Base-by-base conservation (phyloP, 371 early-diverging fungal species). In the Mucor lusitanicus region DNA sequence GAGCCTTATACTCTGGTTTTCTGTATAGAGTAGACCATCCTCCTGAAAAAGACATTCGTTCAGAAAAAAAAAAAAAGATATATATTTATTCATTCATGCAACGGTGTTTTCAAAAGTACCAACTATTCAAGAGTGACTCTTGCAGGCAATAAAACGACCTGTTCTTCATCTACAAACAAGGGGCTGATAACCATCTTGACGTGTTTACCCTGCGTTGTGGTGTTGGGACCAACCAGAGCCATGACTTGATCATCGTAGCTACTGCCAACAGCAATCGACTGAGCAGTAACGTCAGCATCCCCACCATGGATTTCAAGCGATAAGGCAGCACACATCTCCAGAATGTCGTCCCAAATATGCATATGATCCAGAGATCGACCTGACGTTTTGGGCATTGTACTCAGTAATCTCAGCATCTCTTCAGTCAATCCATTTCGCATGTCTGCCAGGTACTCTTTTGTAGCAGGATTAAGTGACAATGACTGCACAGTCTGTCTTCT, bases 401-500 rank as follows among this genome's bases (percentile, higher is more conserved):
- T 64, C 9, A 75, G 60, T 28, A 75, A 35, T 11, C 61, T 53
- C 9, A 68, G 21, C 62, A 77, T 67, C 23, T 70, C 65, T 19
- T 63, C 59, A 11, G 78, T 78, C 39, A 81, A 33, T n/a, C 74
- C 67, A 8, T 44, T 64, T 56, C 75, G 77, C 65, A 73, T 72
- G 19, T 73, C 67, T 32, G 73, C 62, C 25, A 84, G 72, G 50
- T 81, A 78, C 54, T 79, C 81, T 55, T 79, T 79, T 54, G 84
- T 79, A 15, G 79, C 84, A 15, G 81, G 81, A 42, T 83, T 80
- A 11, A 81, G 68, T 11, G 84, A 76, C 1, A 83, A 61, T 1
- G 81, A 81, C 23, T 81, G 84, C 6, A 84, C 80, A 12, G 84
- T 84, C 56, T 84, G 84, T 50, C 78, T 73, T 32, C 84, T 70